phyloP scores from a whole-genome alignment of 352 stramenopile species.

The Phytopythium cucurbitacearum region DNA sequence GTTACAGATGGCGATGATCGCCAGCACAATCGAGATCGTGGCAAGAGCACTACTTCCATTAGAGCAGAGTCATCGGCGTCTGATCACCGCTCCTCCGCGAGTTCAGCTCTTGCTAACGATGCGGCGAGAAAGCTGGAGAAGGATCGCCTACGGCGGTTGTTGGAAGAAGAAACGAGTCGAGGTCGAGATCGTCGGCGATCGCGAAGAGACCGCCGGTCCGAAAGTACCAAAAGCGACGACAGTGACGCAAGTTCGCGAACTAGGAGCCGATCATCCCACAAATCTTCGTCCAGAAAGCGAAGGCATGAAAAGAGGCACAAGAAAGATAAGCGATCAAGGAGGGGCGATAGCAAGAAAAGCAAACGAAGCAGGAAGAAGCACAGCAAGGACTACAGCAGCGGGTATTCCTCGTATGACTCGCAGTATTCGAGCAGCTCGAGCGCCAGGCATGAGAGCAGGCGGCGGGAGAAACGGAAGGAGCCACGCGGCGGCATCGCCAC shows the following conservation, averaged over 20 bases:
- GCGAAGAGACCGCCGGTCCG: neutral
- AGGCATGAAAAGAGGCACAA: constrained; percentile 10
- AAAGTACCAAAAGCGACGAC: constrained; percentile 1
- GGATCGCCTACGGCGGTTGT: constrained; percentile 23
- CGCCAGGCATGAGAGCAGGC: neutral
- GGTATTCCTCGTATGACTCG: constrained; percentile 2
- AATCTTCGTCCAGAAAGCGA: constrained; percentile 8
- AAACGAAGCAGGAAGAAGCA: constrained; percentile 12
- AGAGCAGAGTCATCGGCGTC: too few species aligned
- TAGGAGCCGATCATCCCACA: neutral
- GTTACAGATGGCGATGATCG: too few species aligned
- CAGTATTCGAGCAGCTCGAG: constrained; percentile 2
- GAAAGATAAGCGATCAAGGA: constrained; percentile 12
- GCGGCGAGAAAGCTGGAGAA: constrained; percentile 15
- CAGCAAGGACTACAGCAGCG: neutral
- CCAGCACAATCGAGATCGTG: neutral
- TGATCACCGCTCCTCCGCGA: too few species aligned
- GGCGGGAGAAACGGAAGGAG: neutral
- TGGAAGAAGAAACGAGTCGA: constrained; percentile 25
- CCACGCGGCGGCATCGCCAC: neutral
- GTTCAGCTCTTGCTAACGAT: too few species aligned
- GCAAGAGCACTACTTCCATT: too few species aligned
- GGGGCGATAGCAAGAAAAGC: constrained; percentile 23
- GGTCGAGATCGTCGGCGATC: neutral
- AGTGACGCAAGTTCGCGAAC: constrained; percentile 4